A percentile compares a stretch with the other conserved stretches of the same genome.
Evolutionary conservation across 1,284 basidiomycete species (phyloP).

Genomic region (Thecaphora thlaspeos): DNA sequence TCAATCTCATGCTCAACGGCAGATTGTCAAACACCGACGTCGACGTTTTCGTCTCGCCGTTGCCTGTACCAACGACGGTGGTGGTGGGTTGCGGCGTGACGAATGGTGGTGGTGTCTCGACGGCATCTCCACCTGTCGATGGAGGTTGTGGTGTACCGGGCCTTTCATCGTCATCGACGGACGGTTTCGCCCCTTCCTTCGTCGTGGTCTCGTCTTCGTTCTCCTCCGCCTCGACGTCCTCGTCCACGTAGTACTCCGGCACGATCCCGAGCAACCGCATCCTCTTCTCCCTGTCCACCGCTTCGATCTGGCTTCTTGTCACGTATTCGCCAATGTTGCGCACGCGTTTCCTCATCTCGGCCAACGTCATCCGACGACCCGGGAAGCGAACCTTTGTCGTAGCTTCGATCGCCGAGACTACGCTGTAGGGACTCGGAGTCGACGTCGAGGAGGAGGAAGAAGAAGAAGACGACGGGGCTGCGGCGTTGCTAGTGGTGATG

Average conservation of each 20-base stretch:
- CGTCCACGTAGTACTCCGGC: slow-evolving; percentile 44
- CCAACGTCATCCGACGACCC: slow-evolving; percentile 85
- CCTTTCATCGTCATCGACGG: not conserved
- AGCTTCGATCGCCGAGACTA: slow-evolving; percentile 65
- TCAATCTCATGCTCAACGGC: slow-evolving; percentile 50
- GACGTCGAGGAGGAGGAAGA: slow-evolving; percentile 67
- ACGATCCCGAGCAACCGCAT: slow-evolving; percentile 65
- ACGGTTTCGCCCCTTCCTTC: not conserved
- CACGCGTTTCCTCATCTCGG: slow-evolving; percentile 95
- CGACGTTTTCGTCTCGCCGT: not conserved
- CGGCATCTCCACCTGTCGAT: too few relatives aligned
- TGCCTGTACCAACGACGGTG: too few relatives aligned
- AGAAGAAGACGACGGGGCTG: too few relatives aligned
- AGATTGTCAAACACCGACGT: slow-evolving; percentile 5
- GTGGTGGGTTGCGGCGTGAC: too few relatives aligned
- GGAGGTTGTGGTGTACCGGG: too few relatives aligned
- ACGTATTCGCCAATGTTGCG: slow-evolving; percentile 86
- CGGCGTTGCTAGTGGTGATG: too few relatives aligned
- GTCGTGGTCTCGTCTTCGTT: slow-evolving; percentile 56
- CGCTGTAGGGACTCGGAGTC: slow-evolving; percentile 65
- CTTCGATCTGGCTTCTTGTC: slow-evolving; percentile 58
- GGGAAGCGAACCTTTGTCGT: slow-evolving; percentile 93
- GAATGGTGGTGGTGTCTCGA: too few relatives aligned
- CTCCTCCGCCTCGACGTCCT: slow-evolving; percentile 65
- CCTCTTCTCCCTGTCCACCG: slow-evolving; percentile 56